Evolutionary conservation across 2,329 filamentous ascomycete species (phyloP).

Genomic region (Colletotrichum magnum): DNA sequence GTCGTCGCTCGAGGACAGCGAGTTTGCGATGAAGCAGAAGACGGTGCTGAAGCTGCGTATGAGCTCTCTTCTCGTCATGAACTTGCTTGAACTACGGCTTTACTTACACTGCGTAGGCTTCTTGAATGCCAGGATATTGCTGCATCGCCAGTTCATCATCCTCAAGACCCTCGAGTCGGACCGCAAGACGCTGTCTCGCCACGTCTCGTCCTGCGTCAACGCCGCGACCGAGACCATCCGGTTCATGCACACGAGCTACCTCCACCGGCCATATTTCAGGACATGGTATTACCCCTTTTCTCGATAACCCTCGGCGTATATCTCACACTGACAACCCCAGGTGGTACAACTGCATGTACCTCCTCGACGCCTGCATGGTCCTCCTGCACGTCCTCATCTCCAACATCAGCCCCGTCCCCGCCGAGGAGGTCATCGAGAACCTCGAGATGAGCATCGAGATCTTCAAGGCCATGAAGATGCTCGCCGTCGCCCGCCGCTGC

Average conservation of each 20-base stretch:
- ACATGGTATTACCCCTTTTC: constrained; percentile 21
- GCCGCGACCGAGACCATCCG: constrained; percentile 32
- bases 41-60: constrained; percentile 34
- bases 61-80: background rate
- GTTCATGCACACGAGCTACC: constrained; percentile 39
- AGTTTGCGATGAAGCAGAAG: constrained; percentile 39
- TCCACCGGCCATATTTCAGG: constrained; percentile 34
- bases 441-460: constrained; percentile 39
- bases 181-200: constrained; percentile 23
- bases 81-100: background rate
- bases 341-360: constrained; percentile 41
- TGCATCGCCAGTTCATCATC: constrained; percentile 35
- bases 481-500: constrained; percentile 34
- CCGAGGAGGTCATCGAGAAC: constrained; percentile 33
- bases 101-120: background rate
- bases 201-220: constrained; percentile 24
- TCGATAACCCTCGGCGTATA: no score
- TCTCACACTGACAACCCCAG: background rate
- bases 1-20: constrained; percentile 34
- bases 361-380: constrained; percentile 38
- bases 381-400: constrained; percentile 37
- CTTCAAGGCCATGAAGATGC: constrained; percentile 40
- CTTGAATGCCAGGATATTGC: constrained; percentile 31
- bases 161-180: constrained; percentile 26
- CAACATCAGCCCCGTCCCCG: constrained; percentile 33